phyloP scores from a whole-genome alignment of 306 rosid genomes.

The Trifolium dubium region DNA sequence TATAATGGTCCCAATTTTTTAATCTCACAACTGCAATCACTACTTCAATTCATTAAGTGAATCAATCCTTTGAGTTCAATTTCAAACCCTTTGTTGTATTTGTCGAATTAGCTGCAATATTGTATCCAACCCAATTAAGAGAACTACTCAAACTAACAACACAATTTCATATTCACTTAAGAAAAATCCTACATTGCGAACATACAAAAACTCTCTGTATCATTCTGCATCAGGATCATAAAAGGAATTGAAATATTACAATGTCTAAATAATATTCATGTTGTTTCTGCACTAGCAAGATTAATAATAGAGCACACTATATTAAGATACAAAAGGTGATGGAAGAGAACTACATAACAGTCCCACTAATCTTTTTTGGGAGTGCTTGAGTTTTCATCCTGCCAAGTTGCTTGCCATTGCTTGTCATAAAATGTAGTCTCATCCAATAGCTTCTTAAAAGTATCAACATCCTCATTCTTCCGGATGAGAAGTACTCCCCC shows the following conservation, averaged over 20 bases:
- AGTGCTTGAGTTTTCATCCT: slow-evolving; percentile 68
- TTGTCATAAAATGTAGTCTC: slow-evolving; percentile 96
- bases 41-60: no score
- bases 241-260: slow-evolving; percentile 33
- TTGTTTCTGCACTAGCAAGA: slow-evolving; percentile 26
- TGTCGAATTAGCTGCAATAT: not conserved
- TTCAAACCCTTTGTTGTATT: slow-evolving; percentile 15
- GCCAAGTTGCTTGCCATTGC: slow-evolving; percentile 99
- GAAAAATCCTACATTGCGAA: slow-evolving; percentile 28
- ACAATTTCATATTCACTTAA: slow-evolving; percentile 1
- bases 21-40: not conserved
- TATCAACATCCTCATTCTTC: slow-evolving; percentile 89
- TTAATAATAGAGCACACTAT: slow-evolving; percentile 30
- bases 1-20: not conserved
- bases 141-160: slow-evolving; percentile 9
- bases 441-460: slow-evolving; percentile 74
- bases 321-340: slow-evolving; percentile 11
- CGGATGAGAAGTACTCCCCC: slow-evolving; percentile 87
- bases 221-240: slow-evolving; percentile 32
- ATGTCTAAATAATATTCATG: slow-evolving; percentile 39
- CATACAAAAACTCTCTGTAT: slow-evolving; percentile 14
- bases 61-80: no score
- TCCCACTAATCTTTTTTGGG: slow-evolving; percentile 57
- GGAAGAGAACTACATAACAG: slow-evolving; percentile 31
- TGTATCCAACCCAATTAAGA: not conserved